phyloP scores from a whole-genome alignment of 139 green algal species.

The Auxenochlorella pyrenoidosa region DNA sequence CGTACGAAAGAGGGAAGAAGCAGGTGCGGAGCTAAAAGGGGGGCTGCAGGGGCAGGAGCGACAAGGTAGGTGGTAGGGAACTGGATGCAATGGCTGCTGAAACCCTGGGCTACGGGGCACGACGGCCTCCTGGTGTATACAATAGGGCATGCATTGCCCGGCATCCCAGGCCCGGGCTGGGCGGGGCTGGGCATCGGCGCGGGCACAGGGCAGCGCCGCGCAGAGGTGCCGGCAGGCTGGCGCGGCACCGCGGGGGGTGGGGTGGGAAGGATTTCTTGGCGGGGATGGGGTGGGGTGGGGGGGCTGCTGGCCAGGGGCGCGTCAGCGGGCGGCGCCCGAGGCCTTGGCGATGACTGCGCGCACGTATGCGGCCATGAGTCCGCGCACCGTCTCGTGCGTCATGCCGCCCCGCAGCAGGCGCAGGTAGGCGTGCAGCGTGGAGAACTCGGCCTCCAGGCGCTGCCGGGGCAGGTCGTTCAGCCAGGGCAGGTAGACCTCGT shows the following conservation, averaged over 20 bases:
- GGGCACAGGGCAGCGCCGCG: too few species aligned
- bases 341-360: conserved; percentile 1
- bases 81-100: background rate
- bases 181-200: too few species aligned
- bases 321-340: background rate
- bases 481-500: conserved; percentile 42
- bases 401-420: background rate
- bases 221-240: too few species aligned
- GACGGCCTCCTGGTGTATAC: too few species aligned
- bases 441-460: conserved; percentile 34
- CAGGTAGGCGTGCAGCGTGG: conserved; percentile 37
- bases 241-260: too few species aligned
- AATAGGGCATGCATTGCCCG: too few species aligned
- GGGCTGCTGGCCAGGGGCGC: too few species aligned
- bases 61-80: background rate
- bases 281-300: too few species aligned
- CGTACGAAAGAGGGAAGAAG: background rate
- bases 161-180: background rate
- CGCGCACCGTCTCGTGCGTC: background rate
- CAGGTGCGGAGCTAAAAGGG: background rate
- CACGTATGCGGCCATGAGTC: conserved; percentile 17
- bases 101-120: background rate
- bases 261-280: too few species aligned
- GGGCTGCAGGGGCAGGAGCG: too few species aligned
- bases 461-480: conserved; percentile 38